Conservation (phyloP, 106 monocot species). For the Dioscorea alata region DNA sequence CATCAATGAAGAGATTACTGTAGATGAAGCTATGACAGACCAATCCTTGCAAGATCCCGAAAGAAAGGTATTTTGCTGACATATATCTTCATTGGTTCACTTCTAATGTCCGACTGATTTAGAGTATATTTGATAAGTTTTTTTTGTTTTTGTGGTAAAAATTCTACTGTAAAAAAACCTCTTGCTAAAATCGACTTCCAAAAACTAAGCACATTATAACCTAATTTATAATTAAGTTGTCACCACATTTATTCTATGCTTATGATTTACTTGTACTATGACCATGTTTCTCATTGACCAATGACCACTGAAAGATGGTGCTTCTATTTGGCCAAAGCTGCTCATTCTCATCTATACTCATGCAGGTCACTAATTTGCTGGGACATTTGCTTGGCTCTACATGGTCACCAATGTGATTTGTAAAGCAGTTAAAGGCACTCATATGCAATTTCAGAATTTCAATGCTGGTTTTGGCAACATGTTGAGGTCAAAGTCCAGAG, state of each 20-base stretch:
- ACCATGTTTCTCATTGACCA: neutral
- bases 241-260: no score
- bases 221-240: no score
- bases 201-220: no score
- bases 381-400: conserved; percentile 51
- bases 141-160: no score
- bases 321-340: no score
- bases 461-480: no score
- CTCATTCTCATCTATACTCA: neutral
- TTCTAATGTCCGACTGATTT: no score
- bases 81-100: neutral
- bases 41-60: conserved; percentile 58
- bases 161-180: no score
- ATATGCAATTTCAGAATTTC: no score
- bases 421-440: conserved; percentile 1
- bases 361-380: conserved; percentile 60
- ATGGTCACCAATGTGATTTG: conserved; percentile 38
- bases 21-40: conserved; percentile 61
- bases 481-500: no score
- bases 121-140: no score
- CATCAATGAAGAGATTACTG: conserved; percentile 87
- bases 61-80: conserved; percentile 39
- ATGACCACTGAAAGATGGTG: neutral
- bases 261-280: neutral
- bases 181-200: no score